Base-by-base conservation (phyloP, 768 basidiomycete species). In the Tulasnella sp. region DNA sequence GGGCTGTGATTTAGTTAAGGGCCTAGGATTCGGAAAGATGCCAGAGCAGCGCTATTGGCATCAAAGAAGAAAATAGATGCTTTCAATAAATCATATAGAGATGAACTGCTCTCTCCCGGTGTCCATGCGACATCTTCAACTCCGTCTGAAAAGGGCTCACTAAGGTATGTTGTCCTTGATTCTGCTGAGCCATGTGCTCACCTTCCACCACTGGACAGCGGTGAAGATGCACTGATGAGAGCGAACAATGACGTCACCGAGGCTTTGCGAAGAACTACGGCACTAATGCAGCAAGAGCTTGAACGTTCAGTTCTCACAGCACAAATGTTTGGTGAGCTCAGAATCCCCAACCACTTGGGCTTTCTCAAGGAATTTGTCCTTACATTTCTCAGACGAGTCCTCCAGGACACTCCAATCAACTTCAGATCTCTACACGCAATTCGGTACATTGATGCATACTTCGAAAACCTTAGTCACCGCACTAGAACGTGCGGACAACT, bases 241-340 rank as follows among this genome's bases (percentile, higher is more conserved):
- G 80, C 88, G n/a, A 88, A 81, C 49, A 75, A 83, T 55, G 76
- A 91, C 55, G 87, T 99, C 8, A 96, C 92, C 1, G 82, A 85
- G 19, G 78, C 87, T 3, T 70, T 98, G 7, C 78, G 86, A 41
- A 76, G 91, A 31, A 96, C 92, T 3, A 74, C 89, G 32, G 72
- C 69, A 10, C 67, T 89, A 3, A 88, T 99, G 87, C 88, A 93
- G 66, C 77, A 76, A 34, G 95, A 98, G 60, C 78, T 99, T 2
- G 87, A 96, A 60, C 77, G 79, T 20, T 91, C 87, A 0, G 86
- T 92, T 5, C 72, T 93, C 43, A 78, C 86, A 3, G 73, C 72
- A 4, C 91, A 99, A 62, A 77, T 92, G 62, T 76, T 98, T 32
- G 85, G 88, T 84, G 59, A 37, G 70, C 61, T 8, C 33, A 16